A percentile compares a stretch with the other conserved stretches of the same genome.
phyloP scores from a whole-genome alignment of 2,329 filamentous ascomycete species.

The Juglanconis sp. region DNA sequence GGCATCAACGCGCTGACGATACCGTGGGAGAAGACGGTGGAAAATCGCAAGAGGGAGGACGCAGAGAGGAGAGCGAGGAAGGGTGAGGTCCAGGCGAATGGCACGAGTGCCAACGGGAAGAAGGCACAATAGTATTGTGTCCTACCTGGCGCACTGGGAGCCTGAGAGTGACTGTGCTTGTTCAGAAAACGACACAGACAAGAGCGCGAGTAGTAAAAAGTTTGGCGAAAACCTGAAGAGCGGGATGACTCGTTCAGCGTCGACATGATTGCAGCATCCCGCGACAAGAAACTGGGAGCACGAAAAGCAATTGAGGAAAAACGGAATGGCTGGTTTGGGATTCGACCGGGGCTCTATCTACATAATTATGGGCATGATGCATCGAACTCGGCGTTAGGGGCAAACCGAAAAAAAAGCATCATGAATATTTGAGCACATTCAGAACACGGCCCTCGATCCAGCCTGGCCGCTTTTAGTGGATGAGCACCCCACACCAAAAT shows the following conservation, averaged over 20 bases:
- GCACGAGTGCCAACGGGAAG: constrained; percentile 24
- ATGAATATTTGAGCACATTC: not conserved
- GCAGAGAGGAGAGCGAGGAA: constrained; percentile 19
- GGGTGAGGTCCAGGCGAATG: constrained; percentile 23
- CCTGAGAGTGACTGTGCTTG: not conserved
- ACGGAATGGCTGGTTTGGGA: not conserved
- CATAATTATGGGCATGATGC: not conserved
- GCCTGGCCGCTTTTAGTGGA: no score
- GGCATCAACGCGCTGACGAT: constrained; percentile 96
- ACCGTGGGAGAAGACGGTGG: constrained; percentile 56
- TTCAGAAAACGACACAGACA: not conserved
- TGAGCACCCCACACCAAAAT: no score
- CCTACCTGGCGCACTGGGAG: not conserved
- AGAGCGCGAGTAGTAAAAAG: not conserved
- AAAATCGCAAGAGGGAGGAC: constrained; percentile 44
- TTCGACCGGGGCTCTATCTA: not conserved
- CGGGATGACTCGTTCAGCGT: not conserved
- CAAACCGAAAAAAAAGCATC: not conserved
- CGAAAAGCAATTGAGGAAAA: not conserved
- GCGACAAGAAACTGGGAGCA: not conserved
- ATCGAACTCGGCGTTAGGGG: not conserved
- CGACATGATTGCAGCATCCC: not conserved
- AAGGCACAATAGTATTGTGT: constrained; percentile 22
- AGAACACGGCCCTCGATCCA: no score
- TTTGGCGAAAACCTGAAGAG: not conserved